Evolutionary conservation across 176 grass and related monocot species (phyloP).

Genomic region (Triticum urartu): DNA sequence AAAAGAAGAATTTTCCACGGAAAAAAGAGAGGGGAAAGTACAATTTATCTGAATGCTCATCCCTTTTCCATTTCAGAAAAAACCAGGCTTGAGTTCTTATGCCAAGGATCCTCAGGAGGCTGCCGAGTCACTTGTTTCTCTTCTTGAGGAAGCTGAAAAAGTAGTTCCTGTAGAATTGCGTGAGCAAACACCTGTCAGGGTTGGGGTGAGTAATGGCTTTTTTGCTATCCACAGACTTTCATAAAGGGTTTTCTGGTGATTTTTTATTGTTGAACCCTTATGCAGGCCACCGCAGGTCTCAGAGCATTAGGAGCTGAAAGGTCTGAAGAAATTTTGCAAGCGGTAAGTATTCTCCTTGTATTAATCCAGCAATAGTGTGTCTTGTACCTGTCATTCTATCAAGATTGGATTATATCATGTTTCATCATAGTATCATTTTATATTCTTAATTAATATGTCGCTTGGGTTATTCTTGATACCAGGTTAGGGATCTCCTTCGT

Average conservation of each 20-base stretch:
- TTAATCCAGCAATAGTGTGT: slow-evolving; percentile 4
- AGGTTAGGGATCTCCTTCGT: slow-evolving; percentile 90
- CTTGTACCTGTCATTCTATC: slow-evolving; percentile 22
- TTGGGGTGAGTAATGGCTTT: slow-evolving; percentile 70
- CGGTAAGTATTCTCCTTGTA: slow-evolving; percentile 53
- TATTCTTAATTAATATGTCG: neutral
- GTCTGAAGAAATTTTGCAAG: slow-evolving; percentile 94
- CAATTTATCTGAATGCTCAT: slow-evolving; percentile 17
- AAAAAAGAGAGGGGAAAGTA: neutral
- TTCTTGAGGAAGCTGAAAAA: slow-evolving; percentile 79
- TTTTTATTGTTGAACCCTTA: slow-evolving; percentile 29
- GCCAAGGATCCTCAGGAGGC: slow-evolving; percentile 83
- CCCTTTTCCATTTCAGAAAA: slow-evolving; percentile 54
- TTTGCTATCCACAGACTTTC: neutral
- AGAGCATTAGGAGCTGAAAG: slow-evolving; percentile 79
- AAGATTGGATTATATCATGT: slow-evolving; percentile 16
- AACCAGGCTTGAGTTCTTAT: slow-evolving; percentile 75
- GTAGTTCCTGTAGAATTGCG: slow-evolving; percentile 69
- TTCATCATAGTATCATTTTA: slow-evolving; percentile 20
- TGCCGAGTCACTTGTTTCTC: slow-evolving; percentile 82
- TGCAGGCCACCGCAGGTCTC: slow-evolving; percentile 94
- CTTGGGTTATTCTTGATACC: neutral
- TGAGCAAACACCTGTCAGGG: slow-evolving; percentile 79
- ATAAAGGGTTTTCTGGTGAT: slow-evolving; percentile 14
- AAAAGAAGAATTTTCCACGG: neutral